phyloP scores from a whole-genome alignment of 2,329 filamentous ascomycete species.

The Ceratocystis variospora region DNA sequence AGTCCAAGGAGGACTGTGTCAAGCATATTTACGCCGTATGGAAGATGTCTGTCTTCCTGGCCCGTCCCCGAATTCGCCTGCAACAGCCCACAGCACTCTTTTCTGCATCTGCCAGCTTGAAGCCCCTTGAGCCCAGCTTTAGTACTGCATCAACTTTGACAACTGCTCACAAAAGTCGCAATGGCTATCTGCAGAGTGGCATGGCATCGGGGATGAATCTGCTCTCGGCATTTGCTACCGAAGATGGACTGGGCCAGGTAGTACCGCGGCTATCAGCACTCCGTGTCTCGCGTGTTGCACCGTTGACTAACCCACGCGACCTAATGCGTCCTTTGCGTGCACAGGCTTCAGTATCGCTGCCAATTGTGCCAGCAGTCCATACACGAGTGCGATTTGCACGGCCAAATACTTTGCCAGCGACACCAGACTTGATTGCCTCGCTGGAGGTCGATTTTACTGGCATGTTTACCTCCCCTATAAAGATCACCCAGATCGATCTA shows the following conservation, averaged over 20 bases:
- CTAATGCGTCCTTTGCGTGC: conserved; percentile 50
- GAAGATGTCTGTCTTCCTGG: conserved; percentile 46
- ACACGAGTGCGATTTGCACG: conserved; percentile 59
- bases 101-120: conserved; percentile 46
- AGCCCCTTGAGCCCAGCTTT: conserved; percentile 29
- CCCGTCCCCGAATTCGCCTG: conserved; percentile 48
- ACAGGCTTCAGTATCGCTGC: conserved; percentile 47
- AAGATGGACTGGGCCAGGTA: conserved; percentile 47
- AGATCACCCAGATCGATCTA: conserved; percentile 45
- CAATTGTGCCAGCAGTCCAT: conserved; percentile 55
- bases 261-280: conserved; percentile 57
- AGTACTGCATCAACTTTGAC: conserved; percentile 5
- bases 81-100: conserved; percentile 55
- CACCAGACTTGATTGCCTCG: conserved; percentile 51
- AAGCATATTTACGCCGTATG: conserved; percentile 43
- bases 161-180: conserved; percentile 18
- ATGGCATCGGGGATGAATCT: conserved; percentile 59
- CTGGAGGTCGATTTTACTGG: conserved; percentile 62
- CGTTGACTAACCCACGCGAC: conserved; percentile 48
- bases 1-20: conserved; percentile 15
- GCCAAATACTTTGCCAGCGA: conserved; percentile 43
- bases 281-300: conserved; percentile 60
- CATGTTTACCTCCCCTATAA: conserved; percentile 52
- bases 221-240: conserved; percentile 57
- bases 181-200: conserved; percentile 51